Evolutionary conservation across 352 stramenopile genomes (phyloP).

Genomic region (Globisporangium polare): DNA sequence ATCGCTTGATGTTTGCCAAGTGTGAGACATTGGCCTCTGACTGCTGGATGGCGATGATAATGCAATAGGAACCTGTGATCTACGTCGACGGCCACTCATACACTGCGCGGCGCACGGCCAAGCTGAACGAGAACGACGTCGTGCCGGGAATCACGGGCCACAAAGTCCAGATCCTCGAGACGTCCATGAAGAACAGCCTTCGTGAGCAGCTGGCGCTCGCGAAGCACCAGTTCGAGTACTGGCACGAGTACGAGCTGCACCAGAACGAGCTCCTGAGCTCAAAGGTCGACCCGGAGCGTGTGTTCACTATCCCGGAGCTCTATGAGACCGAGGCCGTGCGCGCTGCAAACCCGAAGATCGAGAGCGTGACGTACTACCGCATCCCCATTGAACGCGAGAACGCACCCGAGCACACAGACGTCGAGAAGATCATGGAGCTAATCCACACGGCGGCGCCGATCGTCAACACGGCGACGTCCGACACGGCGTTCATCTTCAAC

Average conservation of each 20-base stretch:
- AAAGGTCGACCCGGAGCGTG: conserved; percentile 34
- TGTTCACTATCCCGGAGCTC: conserved; percentile 66
- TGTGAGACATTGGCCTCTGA: neutral
- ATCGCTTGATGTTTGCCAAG: neutral
- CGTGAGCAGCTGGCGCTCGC: conserved; percentile 53
- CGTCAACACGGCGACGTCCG: conserved; percentile 17
- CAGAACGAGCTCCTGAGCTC: conserved; percentile 58
- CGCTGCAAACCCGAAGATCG: conserved; percentile 28
- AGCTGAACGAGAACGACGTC: conserved; percentile 82
- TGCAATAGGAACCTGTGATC: conserved; percentile 63
- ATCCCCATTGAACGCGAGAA: conserved; percentile 83
- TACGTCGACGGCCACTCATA: conserved; percentile 75
- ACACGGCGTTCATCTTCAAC: conserved; percentile 86
- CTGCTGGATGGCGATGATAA: neutral
- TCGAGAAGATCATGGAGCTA: conserved; percentile 65
- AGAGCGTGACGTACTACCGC: conserved; percentile 58
- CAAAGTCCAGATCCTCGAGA: conserved; percentile 77
- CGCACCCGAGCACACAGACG: conserved; percentile 65
- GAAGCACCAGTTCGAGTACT: conserved; percentile 72
- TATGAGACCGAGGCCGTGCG: conserved; percentile 44
- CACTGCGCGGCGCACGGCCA: conserved; percentile 65
- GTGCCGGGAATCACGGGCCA: conserved; percentile 79
- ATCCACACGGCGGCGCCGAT: conserved; percentile 29
- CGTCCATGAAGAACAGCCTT: conserved; percentile 75
- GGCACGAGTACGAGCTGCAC: conserved; percentile 60